Base-by-base conservation (phyloP, 768 basidiomycete species). In the Kwoniella bestiolae region DNA sequence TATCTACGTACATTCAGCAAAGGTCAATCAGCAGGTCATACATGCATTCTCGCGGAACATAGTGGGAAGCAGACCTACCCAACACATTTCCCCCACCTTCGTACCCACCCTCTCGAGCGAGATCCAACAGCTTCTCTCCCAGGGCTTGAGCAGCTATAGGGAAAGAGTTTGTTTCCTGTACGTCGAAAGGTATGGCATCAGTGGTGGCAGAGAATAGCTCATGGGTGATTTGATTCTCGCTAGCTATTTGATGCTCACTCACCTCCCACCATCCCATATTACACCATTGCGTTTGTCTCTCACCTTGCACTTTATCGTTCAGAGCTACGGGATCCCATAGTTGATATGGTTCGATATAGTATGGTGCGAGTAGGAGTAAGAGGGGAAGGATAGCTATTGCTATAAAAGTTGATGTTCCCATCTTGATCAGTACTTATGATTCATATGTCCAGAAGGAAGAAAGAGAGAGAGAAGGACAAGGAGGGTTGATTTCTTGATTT, bases 251-350 rank as follows among this genome's bases (percentile, higher is more conserved):
- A n/a, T 47, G 21, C 25, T 21, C 3, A 55, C 72, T 52, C 38
- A 72, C 76, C 52, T 72, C 69, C 76, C 76, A 77, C 35, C 63
- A 74, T 7, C 76, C 76, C 69, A 77, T 72, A 60, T 77, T 77
- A 45, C 61, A 58, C 76, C 76, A 77, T 61, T 46, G 47, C 5
- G 57, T 66, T n/a, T 50, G 34, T 8, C 63, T 49, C 16, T 49
- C 49, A 21, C 38, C 31, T 44, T 64, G 55, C 26, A 41, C 51
- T 50, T 60, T 29, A 50, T 47, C 56, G 45, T 76, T 76, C 23
- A 76, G 68, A 6, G 38, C 55, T 16, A 45, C 46, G 5, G 72
- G 55, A 34, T 68, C 65, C 49, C 66, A 52, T 38, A 68, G 52
- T 16, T 53, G 59, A 52, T 76, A 76, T 23, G 72, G 63, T 38